A percentile compares a stretch with the other conserved stretches of the same genome.
Evolutionary conservation across 192 early-diverging fungal species (phyloP).

Genomic region (Coemansia sp.): DNA sequence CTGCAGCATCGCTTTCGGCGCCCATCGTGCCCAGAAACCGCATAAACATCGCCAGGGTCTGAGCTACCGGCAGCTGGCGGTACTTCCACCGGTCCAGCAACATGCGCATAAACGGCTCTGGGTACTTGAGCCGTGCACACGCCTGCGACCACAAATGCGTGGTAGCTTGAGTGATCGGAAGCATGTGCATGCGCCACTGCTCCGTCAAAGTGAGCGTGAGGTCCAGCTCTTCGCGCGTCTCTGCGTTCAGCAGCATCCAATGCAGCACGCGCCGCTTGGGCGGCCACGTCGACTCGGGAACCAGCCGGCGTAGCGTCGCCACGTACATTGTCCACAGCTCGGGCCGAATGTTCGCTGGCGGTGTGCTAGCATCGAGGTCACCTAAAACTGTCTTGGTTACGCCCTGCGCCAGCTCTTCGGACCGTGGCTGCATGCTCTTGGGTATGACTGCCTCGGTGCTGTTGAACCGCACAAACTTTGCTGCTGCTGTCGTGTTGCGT

Average conservation of each 20-base stretch:
- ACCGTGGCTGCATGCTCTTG: slow-evolving; percentile 23
- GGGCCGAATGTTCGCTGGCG: slow-evolving; percentile 19
- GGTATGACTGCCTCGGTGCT: slow-evolving; percentile 21
- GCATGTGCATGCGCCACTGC: slow-evolving; percentile 41
- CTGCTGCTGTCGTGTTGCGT: not conserved
- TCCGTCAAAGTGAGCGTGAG: slow-evolving; percentile 15
- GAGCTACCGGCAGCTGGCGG: slow-evolving; percentile 36
- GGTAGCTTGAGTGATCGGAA: slow-evolving; percentile 43
- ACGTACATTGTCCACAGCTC: slow-evolving; percentile 37
- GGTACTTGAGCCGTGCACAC: slow-evolving; percentile 28
- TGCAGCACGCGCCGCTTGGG: slow-evolving; percentile 34
- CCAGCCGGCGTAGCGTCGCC: slow-evolving; percentile 22
- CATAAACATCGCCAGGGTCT: slow-evolving; percentile 31
- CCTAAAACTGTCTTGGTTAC: slow-evolving; percentile 4
- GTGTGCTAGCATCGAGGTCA: slow-evolving; percentile 6
- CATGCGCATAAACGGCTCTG: slow-evolving; percentile 27
- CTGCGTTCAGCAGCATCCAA: slow-evolving; percentile 35
- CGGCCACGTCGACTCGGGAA: slow-evolving; percentile 1
- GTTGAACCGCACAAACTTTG: slow-evolving; percentile 8
- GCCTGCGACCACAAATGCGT: slow-evolving; percentile 37
- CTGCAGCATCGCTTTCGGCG: not conserved
- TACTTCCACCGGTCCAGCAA: slow-evolving; percentile 52
- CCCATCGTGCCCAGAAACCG: slow-evolving; percentile 16
- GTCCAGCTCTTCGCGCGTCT: slow-evolving; percentile 32
- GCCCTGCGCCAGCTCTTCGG: slow-evolving; percentile 1